Percentiles rank a stretch among this genome's conserved stretches.
These are phyloP conservation scores for Daldinia childiae DNA, from an alignment of 495 filamentous ascomycete species.

Conservation along the genomic window DNA sequence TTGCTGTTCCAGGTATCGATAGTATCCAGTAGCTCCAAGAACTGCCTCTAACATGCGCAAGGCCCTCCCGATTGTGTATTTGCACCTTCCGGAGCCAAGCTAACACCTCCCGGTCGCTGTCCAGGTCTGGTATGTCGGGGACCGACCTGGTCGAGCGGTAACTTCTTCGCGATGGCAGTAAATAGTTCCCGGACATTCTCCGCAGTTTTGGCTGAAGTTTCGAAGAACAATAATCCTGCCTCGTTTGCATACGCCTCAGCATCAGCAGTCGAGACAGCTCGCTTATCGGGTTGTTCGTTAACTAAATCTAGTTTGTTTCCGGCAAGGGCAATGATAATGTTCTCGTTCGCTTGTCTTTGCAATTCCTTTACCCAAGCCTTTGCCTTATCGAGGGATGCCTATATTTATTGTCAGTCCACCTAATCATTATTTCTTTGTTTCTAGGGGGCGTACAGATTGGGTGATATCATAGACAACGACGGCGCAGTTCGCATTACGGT, in stretches of 20 bases:
- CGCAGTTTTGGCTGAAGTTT: conserved; percentile 95
- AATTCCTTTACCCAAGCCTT: conserved; percentile 99
- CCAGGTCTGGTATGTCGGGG: conserved; percentile 81
- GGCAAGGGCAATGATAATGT: conserved; percentile 97
- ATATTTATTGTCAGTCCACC: conserved; percentile 16
- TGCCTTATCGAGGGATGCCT: conserved; percentile 97
- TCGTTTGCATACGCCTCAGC: conserved; percentile 95
- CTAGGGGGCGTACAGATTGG: conserved; percentile 77
- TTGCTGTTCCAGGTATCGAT: conserved; percentile 24
- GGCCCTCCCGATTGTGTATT: conserved; percentile 77
- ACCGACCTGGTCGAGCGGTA: conserved; percentile 93
- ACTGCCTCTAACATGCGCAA: conserved; percentile 73
- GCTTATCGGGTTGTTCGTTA: conserved; percentile 87
- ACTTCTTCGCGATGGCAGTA: conserved; percentile 96
- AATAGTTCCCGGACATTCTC: conserved; percentile 96
- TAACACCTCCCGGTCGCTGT: conserved; percentile 77
- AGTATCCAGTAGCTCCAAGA: conserved; percentile 18
- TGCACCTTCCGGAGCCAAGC: conserved; percentile 77
- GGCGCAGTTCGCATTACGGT: conserved; percentile 97
- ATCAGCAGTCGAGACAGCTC: conserved; percentile 85
- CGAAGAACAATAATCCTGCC: conserved; percentile 93
- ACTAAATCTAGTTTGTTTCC: conserved; percentile 98
- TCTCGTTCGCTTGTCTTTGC: conserved; percentile 98
- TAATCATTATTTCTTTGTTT: conserved; percentile 17
- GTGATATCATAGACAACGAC: conserved; percentile 99